These are phyloP conservation scores for Chrysopogon serrulatus DNA, from an alignment of 176 grass and related monocot genomes.

Conservation along the genomic window DNA sequence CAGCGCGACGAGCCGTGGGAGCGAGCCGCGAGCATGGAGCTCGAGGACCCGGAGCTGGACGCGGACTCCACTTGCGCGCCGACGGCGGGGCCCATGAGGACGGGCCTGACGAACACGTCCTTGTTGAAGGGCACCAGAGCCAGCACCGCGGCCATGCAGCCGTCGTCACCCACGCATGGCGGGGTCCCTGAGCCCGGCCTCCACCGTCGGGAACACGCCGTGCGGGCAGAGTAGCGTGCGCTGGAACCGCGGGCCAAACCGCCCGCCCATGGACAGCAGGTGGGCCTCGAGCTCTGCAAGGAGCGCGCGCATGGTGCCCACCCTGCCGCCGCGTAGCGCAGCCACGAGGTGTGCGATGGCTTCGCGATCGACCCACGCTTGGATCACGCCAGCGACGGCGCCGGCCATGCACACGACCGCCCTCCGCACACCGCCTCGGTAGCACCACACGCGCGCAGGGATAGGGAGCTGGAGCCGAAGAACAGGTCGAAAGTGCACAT, in stretches of 20 bases:
- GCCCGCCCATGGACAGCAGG: conserved; percentile 20
- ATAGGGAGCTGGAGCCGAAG: not conserved
- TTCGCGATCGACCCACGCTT: conserved; percentile 66
- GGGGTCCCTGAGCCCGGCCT: conserved; percentile 34
- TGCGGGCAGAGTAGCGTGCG: conserved; percentile 55
- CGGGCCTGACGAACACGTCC: conserved; percentile 77
- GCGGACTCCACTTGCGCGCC: conserved; percentile 40
- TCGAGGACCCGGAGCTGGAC: too few species aligned
- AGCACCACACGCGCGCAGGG: conserved; percentile 4
- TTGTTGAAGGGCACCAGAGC: conserved; percentile 84
- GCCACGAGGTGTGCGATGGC: conserved; percentile 46
- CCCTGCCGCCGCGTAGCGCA: conserved; percentile 19
- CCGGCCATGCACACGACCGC: conserved; percentile 36
- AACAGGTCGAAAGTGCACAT: not conserved
- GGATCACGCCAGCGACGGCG: conserved; percentile 44
- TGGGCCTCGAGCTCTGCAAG: conserved; percentile 43
- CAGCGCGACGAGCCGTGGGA: conserved; percentile 56
- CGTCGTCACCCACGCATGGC: conserved; percentile 44
- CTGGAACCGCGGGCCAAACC: conserved; percentile 64
- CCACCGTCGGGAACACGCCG: conserved; percentile 55
- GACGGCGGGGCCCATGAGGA: conserved; percentile 68
- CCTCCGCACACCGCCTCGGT: not conserved
- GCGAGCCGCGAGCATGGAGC: conserved; percentile 53
- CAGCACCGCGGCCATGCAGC: conserved; percentile 38
- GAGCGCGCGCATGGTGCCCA: not conserved